Base-by-base conservation (phyloP, 2,329 filamentous ascomycete species). In the Arthrobotrys megalospora region DNA sequence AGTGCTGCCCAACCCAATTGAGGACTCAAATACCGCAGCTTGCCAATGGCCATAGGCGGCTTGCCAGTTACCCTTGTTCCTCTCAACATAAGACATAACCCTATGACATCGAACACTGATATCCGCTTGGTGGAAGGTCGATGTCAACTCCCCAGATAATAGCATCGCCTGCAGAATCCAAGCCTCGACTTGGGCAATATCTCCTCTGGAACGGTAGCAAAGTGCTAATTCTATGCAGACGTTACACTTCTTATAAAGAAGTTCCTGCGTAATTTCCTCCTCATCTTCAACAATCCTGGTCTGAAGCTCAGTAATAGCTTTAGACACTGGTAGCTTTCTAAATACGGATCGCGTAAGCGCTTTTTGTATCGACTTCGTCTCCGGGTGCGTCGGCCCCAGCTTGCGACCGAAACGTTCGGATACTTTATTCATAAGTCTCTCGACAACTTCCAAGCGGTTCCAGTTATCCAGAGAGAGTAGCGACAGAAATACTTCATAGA, bases 301-400 rank as follows among this genome's bases (percentile, higher is more conserved):
- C 34, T 75, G 32, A 6, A 75, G 63, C 43, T 68, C 52, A 6
- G n/a, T 68, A 14, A 75, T 75, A 3, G 70, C 70, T 36, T 75
- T 52, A 6, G 70, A 75, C 11, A 75, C 70, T 6, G 70, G 70
- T 12, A 75, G 63, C 32, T 75, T 75, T 11, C 70, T 41, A 16
- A 62, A 75, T 1, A 41, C 70, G 0, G 70, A 75, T 36, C 70
- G 41, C 14, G 70, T 75, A n/a, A 75, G 70, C 1, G 70, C 70
- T 14, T 75, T 75, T 41, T 75, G 52, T n/a, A 75, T 75, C 21
- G 70, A 75, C 47, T 75, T 75, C 1, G 63, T 75, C n/a, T 75
- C 70, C 11, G 63, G 6, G 19, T 75, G 43, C 21, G 50, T 53
- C 0, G 14, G n/a, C 1, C 70, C 70, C 1, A 75, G n/a, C 28